Conservation (phyloP, 2,329 filamentous ascomycete genomes). For the Fusarium verrucosum region DNA sequence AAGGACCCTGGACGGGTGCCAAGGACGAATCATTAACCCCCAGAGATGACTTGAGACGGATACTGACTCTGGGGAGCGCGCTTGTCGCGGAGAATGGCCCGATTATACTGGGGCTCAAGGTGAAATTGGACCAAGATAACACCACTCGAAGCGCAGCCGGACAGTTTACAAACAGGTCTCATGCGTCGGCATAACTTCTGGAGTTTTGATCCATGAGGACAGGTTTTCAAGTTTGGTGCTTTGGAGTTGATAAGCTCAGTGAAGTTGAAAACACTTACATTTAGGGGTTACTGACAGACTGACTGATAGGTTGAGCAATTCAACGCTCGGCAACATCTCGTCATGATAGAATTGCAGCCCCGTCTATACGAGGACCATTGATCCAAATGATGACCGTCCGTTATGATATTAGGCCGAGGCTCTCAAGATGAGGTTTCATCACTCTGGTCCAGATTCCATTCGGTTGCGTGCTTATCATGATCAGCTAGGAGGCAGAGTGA, state of each 20-base stretch:
- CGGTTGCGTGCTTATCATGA: slow-evolving; percentile 38
- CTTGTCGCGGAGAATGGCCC: slow-evolving; percentile 44
- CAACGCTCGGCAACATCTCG: not conserved
- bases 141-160: slow-evolving; percentile 12
- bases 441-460: slow-evolving; percentile 12
- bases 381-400: not conserved
- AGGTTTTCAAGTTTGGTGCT: slow-evolving; percentile 15
- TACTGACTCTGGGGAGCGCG: slow-evolving; percentile 39
- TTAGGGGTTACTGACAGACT: not conserved
- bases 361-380: not conserved
- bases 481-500: slow-evolving; percentile 26
- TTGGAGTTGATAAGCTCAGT: not conserved
- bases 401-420: slow-evolving; percentile 8
- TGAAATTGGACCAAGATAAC: slow-evolving; percentile 29
- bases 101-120: slow-evolving; percentile 29
- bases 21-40: slow-evolving; percentile 15
- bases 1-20: slow-evolving; percentile 27
- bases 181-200: slow-evolving; percentile 13
- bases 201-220: slow-evolving; percentile 1
- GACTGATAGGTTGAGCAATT: not conserved
- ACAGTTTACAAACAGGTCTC: slow-evolving; percentile 21
- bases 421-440: slow-evolving; percentile 9
- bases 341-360: not conserved
- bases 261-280: slow-evolving; percentile 3
- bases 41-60: slow-evolving; percentile 30